Conservation (phyloP, 768 basidiomycete species). For the Tylopilus felleus region DNA sequence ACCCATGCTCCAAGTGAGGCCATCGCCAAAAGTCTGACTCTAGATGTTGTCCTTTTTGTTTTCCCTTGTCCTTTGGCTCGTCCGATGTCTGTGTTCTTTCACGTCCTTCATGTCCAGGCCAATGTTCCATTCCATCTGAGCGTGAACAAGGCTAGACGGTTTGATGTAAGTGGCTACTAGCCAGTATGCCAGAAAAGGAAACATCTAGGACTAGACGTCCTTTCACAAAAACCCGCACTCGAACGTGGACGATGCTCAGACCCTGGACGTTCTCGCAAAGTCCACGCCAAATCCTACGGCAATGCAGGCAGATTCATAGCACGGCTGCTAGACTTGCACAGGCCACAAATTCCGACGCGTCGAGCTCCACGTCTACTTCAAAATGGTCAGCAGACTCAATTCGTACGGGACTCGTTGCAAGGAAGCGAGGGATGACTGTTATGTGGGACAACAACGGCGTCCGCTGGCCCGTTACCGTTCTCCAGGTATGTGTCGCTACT, state of each 20-base stretch:
- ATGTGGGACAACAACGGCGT: conserved; percentile 91
- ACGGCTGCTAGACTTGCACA: conserved; percentile 35
- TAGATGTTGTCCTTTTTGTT: conserved; percentile 30
- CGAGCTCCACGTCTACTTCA: conserved; percentile 28
- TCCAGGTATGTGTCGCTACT: conserved; percentile 64
- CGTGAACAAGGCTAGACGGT: not conserved
- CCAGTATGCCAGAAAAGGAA: conserved; percentile 21
- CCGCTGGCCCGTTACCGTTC: conserved; percentile 85
- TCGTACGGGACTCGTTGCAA: conserved; percentile 89
- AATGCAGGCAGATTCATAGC: conserved; percentile 43
- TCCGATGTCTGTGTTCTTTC: conserved; percentile 22
- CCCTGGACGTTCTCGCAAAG: conserved; percentile 45
- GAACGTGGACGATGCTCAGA: conserved; percentile 44
- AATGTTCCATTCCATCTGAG: conserved; percentile 73
- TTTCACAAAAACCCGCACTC: conserved; percentile 11
- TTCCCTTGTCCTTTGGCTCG: conserved; percentile 15
- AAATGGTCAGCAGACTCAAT: conserved; percentile 87
- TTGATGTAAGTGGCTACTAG: not conserved
- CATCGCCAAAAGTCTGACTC: conserved; percentile 37
- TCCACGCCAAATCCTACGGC: conserved; percentile 31
- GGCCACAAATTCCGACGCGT: conserved; percentile 15
- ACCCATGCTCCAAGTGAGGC: conserved; percentile 56
- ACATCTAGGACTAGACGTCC: not conserved
- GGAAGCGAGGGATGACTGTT: conserved; percentile 93
- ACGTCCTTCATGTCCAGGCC: conserved; percentile 54